phyloP scores from a whole-genome alignment of 768 basidiomycete species.

The Cystoderma amianthinum region DNA sequence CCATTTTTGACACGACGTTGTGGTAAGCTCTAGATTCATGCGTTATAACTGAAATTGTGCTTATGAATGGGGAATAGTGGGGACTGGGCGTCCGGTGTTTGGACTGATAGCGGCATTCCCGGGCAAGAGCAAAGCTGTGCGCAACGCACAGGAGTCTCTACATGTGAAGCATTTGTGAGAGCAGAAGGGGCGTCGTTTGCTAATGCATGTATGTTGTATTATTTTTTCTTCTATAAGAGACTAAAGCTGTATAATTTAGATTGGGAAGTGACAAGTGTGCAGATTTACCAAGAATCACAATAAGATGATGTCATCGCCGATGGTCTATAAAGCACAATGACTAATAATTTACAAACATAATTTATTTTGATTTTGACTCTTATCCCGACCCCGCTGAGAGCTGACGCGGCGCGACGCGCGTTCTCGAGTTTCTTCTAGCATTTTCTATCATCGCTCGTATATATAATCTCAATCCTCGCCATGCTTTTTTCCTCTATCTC shows the following conservation, averaged over 20 bases:
- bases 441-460: not conserved
- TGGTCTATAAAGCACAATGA: not conserved
- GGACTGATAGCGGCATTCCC: conserved; percentile 65
- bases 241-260: conserved; percentile 38
- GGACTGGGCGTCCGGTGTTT: conserved; percentile 83
- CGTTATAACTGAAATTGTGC: not conserved
- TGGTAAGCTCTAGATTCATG: conserved; percentile 38
- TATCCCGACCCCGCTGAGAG: not conserved
- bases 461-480: not conserved
- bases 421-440: not conserved
- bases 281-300: conserved; percentile 62
- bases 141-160: conserved; percentile 71
- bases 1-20: conserved; percentile 82
- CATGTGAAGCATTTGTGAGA: conserved; percentile 73
- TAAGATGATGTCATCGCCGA: not conserved
- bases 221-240: not conserved
- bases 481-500: not conserved
- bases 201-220: conserved; percentile 64
- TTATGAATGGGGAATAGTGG: conserved; percentile 58
- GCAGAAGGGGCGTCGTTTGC: conserved; percentile 63
- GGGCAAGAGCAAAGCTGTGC: conserved; percentile 88
- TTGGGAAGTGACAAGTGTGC: conserved; percentile 76
- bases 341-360: not conserved
- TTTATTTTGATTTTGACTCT: not conserved
- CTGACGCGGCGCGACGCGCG: not conserved